Base-by-base conservation (phyloP, 805 yeast species). In the Zygosaccharomyces rouxii region DNA sequence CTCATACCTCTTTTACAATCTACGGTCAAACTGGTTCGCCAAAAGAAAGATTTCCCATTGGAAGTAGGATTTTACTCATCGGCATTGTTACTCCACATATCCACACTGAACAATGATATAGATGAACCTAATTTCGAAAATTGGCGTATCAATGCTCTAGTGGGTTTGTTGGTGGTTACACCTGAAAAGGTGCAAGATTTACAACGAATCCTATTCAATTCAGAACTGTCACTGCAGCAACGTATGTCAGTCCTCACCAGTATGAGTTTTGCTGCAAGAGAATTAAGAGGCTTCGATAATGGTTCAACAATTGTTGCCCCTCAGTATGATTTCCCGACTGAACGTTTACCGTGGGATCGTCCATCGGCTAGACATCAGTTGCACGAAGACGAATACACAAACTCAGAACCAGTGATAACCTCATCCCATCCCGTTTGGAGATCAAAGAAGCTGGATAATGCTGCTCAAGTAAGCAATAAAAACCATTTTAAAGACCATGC, bases 141-240 rank as follows among this genome's bases (percentile, higher is more conserved):
- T n/a, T 68, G 78, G 70, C 76, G 80, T 47, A 71, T 89, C n/a
- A 77, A 80, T 38, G 73, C 84, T 11, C 57, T 89, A 61, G 78
- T 84, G 5, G 80, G 94, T 1, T 71, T 88, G 1, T 69, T 86
- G 14, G 81, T 77, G 0, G 71, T 81, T 0, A 73, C 73, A 42
- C 80, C 88, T 0, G 59, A 69, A 1, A 71, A 74, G 23, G 60
- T 82, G 0, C 54, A 66, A 0, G 58, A 63, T 7, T 56, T 67
- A 5, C 57, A 78, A 35, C 60, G 71, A 23, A 63, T 83, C 14
- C 68, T 89, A 14, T 69, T 79, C 30, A 72, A 76, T 0, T 89
- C 90, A 0, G 99, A 92, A 59, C 80, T 84, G 52, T 88, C 96
- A 0, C 63, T 94, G 16, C 94, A 86, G 52, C 90, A 84, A 51